A percentile compares a stretch with the other conserved stretches of the same genome.
phyloP scores from a whole-genome alignment of 441 rosid genomes.

The Erodium trifolium region DNA sequence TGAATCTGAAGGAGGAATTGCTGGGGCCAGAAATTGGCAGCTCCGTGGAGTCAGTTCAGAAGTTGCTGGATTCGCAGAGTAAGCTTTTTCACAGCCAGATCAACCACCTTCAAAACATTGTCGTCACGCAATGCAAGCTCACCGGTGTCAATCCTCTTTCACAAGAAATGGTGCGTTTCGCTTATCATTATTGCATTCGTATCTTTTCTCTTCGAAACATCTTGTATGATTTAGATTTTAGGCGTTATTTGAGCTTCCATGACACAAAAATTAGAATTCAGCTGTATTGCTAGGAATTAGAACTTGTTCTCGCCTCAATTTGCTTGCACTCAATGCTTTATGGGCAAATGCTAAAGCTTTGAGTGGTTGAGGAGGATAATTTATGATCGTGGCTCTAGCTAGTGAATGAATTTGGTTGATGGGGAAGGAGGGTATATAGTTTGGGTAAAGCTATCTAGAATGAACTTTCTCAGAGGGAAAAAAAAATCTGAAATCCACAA shows the following conservation, averaged over 20 bases:
- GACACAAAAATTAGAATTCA: not conserved
- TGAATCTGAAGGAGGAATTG: slow-evolving; percentile 26
- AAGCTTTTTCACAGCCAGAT: slow-evolving; percentile 74
- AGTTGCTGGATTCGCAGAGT: slow-evolving; percentile 58
- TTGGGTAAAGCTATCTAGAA: not conserved
- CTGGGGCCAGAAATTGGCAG: slow-evolving; percentile 54
- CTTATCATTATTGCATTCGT: not conserved
- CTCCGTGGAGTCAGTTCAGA: slow-evolving; percentile 53
- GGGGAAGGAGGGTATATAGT: not conserved
- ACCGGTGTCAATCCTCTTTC: slow-evolving; percentile 98
- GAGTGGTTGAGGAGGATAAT: not conserved
- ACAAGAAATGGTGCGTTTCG: slow-evolving; percentile 79
- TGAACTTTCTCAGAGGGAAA: not conserved
- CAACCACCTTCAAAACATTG: slow-evolving; percentile 71
- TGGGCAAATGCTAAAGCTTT: not conserved
- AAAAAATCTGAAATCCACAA: not conserved
- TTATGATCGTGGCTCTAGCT: not conserved
- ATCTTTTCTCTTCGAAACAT: not conserved
- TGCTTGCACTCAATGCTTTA: not conserved
- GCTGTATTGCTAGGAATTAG: not conserved
- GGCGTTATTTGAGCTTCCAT: not conserved
- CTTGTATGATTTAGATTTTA: not conserved
- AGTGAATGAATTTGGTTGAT: not conserved
- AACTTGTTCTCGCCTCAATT: not conserved
- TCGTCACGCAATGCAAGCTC: slow-evolving; percentile 82